Evolutionary conservation across 225 moss, liverwort and hornwort species (phyloP).

Genomic region (Pseudisothecium myosuroides): DNA sequence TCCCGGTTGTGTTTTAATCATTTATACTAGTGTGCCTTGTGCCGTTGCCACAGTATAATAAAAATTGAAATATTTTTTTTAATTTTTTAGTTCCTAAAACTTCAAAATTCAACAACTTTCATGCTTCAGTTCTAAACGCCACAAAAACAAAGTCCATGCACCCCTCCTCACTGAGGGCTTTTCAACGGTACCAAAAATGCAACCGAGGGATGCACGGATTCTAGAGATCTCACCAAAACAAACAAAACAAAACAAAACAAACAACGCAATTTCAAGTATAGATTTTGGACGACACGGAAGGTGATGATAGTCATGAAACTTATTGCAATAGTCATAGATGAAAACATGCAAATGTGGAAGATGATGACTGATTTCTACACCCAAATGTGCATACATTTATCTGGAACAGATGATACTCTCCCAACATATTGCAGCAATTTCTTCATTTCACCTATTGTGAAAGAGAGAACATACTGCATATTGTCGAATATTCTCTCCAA

Average conservation of each 20-base stretch:
- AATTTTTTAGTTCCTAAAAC: neutral
- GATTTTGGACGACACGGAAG: accelerated
- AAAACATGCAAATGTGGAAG: neutral
- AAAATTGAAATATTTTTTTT: neutral
- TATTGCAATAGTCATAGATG: neutral
- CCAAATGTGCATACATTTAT: neutral
- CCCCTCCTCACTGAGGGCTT: accelerated
- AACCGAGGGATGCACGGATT: too few relatives aligned
- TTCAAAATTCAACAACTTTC: neutral
- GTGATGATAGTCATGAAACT: neutral
- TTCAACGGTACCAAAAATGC: too few relatives aligned
- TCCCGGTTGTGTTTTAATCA: too few relatives aligned
- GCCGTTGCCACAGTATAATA: neutral
- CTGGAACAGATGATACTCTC: neutral
- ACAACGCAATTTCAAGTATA: too few relatives aligned
- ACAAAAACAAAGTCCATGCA: neutral
- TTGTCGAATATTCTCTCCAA: neutral
- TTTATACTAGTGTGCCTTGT: neutral
- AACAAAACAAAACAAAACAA: too few relatives aligned
- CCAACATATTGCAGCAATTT: neutral
- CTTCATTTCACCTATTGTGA: neutral
- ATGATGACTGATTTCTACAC: neutral
- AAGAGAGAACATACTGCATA: neutral
- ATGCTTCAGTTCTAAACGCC: too few relatives aligned
- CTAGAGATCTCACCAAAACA: too few relatives aligned